Evolutionary conservation across 306 rosid species (phyloP).

Genomic region (Gleditsia sinensis): DNA sequence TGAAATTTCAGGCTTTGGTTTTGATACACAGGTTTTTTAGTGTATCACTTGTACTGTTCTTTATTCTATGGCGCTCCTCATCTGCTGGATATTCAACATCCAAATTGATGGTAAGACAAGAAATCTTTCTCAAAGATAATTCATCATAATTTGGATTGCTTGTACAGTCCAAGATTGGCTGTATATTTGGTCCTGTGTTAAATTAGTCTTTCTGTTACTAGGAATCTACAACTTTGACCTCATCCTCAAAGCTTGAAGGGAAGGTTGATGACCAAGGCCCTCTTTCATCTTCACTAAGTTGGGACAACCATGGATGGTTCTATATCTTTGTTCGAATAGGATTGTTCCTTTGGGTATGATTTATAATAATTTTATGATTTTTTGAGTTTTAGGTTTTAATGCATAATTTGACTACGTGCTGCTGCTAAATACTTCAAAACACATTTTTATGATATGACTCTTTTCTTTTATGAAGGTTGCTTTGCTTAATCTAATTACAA

Average conservation of each 20-base stretch:
- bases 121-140: constrained; percentile 32
- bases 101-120: constrained; percentile 49
- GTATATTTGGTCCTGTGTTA: constrained; percentile 24
- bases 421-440: constrained; percentile 25
- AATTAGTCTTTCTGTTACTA: constrained; percentile 42
- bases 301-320: constrained; percentile 86
- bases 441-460: constrained; percentile 11
- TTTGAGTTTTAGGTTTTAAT: constrained; percentile 11
- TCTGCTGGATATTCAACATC: constrained; percentile 53
- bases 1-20: constrained; percentile 96
- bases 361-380: not conserved
- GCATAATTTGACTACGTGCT: constrained; percentile 7
- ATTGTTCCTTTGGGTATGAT: constrained; percentile 89
- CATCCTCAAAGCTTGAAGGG: constrained; percentile 43
- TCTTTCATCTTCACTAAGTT: constrained; percentile 46
- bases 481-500: constrained; percentile 65
- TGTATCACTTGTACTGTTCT: constrained; percentile 78
- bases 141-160: constrained; percentile 25
- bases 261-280: constrained; percentile 49
- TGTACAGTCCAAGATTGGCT: constrained; percentile 25
- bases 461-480: constrained; percentile 52
- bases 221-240: constrained; percentile 48
- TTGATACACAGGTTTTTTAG: constrained; percentile 99
- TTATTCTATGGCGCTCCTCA: constrained; percentile 75
- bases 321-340: constrained; percentile 82